Evolutionary conservation across 495 filamentous ascomycete genomes (phyloP), one percentile per base, ranked within the genome.

Genomic region (Aspergillus ellipticus): DNA sequence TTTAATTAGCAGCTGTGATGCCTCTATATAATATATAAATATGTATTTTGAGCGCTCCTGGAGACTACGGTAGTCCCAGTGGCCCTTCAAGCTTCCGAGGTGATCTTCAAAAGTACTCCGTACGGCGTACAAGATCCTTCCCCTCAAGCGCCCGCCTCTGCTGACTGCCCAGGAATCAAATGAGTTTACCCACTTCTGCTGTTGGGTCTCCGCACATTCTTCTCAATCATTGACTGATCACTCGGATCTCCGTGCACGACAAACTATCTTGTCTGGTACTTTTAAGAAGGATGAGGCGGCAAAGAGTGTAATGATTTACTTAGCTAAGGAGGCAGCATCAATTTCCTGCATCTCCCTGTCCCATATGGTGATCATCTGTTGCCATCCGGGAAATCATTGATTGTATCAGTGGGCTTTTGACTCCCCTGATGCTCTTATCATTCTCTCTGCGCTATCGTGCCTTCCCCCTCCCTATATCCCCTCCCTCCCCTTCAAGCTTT

Each of bases 341-440:
- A 6, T n/a, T 24, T 45, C 17, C 42, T 11, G 45, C 45, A 48
- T 24, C 7, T n/a, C 35, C 10, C 33, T 4, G 11, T n/a, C 11
- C 11, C n/a, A n/a, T n/a, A 39, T 13, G 35, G 13, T 15, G 13
- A 39, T 39, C 11, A 28, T 22, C 41, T 22, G 17, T 37, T 51
- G 53, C 42, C 54, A 50, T 42, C 45, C 57, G 56, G 55, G 50
- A 58, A 56, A 53, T 13, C 35, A 19, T 49, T 37, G 29, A 57
- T 50, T 42, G 42, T 42, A 59, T 54, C 45, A 39, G 58, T 59
- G 55, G 53, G 57, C 56, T 50, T 46, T 42, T 49, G n/a, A 29
- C 50, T 53, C 45, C 45, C 55, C 56, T 49, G 48, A 33, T 50
- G 20, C 51, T 47, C 7, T 51, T 54, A 46, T 53, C 21, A 43